Evolutionary conservation across 2,329 filamentous ascomycete species (phyloP).

Genomic region (Clarireedia homoeocarpa): DNA sequence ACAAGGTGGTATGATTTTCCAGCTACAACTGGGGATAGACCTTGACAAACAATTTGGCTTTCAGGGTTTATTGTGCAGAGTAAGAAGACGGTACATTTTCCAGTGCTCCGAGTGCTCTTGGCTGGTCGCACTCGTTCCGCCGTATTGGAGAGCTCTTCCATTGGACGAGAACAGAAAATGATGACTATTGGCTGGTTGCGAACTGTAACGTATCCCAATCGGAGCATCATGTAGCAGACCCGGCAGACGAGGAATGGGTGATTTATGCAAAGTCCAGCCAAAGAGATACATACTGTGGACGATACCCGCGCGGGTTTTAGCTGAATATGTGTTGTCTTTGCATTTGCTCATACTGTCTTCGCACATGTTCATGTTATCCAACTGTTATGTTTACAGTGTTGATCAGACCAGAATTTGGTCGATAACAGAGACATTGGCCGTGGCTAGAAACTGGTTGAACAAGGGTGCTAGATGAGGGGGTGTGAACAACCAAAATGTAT

Average conservation of each 20-base stretch:
- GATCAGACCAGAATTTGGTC: neutral
- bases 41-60: neutral
- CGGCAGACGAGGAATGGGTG: neutral
- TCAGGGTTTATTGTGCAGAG: neutral
- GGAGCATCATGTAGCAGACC: neutral
- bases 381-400: neutral
- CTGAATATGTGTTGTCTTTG: neutral
- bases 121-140: neutral
- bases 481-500: neutral
- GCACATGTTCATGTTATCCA: neutral
- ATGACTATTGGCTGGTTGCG: neutral
- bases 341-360: neutral
- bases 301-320: slow-evolving; percentile 1
- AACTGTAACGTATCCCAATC: neutral
- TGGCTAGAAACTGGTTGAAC: neutral
- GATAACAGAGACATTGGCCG: neutral
- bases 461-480: neutral
- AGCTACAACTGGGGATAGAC: neutral
- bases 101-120: neutral
- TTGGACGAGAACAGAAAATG: neutral
- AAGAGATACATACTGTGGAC: neutral
- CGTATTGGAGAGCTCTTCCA: neutral
- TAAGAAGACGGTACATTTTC: neutral
- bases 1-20: neutral
- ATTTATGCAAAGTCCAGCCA: neutral